Percentiles rank a stretch among this genome's conserved stretches.
Conservation (phyloP, 129 eudicot genomes). For the Escallonia rubra region DNA sequence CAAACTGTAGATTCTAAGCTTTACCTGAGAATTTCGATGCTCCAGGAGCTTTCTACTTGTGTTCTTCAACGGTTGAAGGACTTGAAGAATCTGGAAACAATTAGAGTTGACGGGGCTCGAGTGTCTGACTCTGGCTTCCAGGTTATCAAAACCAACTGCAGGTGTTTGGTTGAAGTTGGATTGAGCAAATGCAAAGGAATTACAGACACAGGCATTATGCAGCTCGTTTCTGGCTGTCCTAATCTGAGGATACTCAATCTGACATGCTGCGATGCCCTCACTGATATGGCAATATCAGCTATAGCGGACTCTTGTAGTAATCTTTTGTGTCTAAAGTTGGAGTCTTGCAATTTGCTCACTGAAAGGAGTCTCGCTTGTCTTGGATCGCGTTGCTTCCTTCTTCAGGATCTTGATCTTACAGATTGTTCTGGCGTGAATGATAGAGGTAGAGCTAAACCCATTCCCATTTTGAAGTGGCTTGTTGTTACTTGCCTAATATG, state of each 20-base stretch:
- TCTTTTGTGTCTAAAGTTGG: constrained; percentile 60
- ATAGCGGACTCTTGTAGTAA: constrained; percentile 54
- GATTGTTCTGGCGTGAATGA: constrained; percentile 67
- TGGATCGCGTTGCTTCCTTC: constrained; percentile 47
- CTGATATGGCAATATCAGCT: constrained; percentile 64
- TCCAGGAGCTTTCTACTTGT: constrained; percentile 57
- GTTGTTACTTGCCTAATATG: neutral
- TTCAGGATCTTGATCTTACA: constrained; percentile 84
- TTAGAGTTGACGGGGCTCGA: constrained; percentile 64
- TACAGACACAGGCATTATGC: constrained; percentile 47
- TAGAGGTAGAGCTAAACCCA: constrained; percentile 31
- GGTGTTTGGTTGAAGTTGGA: constrained; percentile 50
- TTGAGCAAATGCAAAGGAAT: constrained; percentile 79
- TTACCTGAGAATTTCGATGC: neutral
- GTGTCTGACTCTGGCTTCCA: constrained; percentile 40
- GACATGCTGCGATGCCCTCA: constrained; percentile 68
- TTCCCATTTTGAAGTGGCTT: neutral
- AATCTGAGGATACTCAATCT: constrained; percentile 52
- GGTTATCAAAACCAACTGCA: constrained; percentile 41
- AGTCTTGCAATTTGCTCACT: constrained; percentile 65
- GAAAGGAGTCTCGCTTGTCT: constrained; percentile 52
- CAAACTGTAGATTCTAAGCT: neutral
- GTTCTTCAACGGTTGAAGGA: constrained; percentile 34
- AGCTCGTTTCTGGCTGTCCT: constrained; percentile 50
- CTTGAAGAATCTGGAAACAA: constrained; percentile 48